Percentiles rank a stretch among this genome's conserved stretches.
These are phyloP conservation scores for Backusella parvicylindrica DNA, from an alignment of 192 early-diverging fungal species.

Conservation along the genomic window DNA sequence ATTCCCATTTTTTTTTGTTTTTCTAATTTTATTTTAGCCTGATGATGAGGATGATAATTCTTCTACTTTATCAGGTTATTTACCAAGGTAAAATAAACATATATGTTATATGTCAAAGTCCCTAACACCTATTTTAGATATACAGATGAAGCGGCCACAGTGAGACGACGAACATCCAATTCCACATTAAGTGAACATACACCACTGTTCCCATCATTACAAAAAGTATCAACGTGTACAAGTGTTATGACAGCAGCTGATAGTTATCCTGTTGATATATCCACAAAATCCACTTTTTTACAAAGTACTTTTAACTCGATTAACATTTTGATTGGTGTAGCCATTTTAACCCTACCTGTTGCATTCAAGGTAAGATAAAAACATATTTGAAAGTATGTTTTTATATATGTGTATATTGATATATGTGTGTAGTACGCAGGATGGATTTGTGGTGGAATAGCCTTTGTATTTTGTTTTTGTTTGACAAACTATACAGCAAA, in stretches of 20 bases:
- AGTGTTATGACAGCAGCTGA: conserved; percentile 32
- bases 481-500: conserved; percentile 57
- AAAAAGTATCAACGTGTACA: conserved; percentile 16
- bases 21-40: not conserved
- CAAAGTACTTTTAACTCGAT: conserved; percentile 55
- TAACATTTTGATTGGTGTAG: conserved; percentile 64
- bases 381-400: not conserved
- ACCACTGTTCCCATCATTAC: conserved; percentile 11
- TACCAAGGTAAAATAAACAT: conserved; percentile 14
- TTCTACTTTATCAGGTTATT: not conserved
- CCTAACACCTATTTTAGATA: too few species aligned
- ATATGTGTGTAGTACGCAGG: conserved; percentile 37
- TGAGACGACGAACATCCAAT: not conserved
- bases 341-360: conserved; percentile 59
- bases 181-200: conserved; percentile 2
- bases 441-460: conserved; percentile 51
- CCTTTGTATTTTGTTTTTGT: conserved; percentile 42
- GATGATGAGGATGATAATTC: not conserved
- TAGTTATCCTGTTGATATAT: conserved; percentile 18
- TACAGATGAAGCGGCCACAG: not conserved
- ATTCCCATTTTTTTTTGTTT: not conserved
- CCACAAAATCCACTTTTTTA: conserved; percentile 34
- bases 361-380: conserved; percentile 46
- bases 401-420: not conserved
- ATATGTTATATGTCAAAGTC: too few species aligned